Conservation (phyloP, 192 early-diverging fungal species). For the Geranomyces variabilis region DNA sequence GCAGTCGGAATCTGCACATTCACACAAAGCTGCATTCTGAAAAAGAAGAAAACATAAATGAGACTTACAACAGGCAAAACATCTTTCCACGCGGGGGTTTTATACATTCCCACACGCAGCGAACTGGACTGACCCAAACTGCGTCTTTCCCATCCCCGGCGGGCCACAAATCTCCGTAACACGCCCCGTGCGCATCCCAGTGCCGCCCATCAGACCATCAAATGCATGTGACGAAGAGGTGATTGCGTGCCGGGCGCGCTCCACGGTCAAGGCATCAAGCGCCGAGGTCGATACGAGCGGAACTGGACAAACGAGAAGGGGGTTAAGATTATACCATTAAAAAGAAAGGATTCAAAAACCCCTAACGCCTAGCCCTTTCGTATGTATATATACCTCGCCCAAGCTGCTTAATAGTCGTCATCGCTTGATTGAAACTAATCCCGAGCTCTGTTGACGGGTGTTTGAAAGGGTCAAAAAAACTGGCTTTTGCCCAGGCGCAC, state of each 20-base stretch:
- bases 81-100: neutral
- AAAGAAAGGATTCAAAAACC: neutral
- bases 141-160: conserved; percentile 59
- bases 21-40: conserved; percentile 52
- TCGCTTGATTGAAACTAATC: conserved; percentile 6
- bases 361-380: neutral
- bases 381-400: neutral
- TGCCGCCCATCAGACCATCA: conserved; percentile 46
- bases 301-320: neutral
- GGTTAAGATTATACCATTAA: neutral
- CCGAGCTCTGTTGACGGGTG: neutral
- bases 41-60: neutral
- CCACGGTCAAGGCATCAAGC: conserved; percentile 34
- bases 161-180: conserved; percentile 56
- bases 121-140: conserved; percentile 43
- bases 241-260: conserved; percentile 33
- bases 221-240: conserved; percentile 43
- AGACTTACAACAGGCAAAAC: neutral
- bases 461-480: neutral
- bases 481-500: neutral
- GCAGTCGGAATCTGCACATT: conserved; percentile 41
- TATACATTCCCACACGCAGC: neutral
- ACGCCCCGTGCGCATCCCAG: conserved; percentile 44
- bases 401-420: conserved; percentile 1
- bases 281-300: conserved; percentile 40